These are phyloP conservation scores for Xerocomellus chrysenteron DNA, from an alignment of 768 basidiomycete genomes.

Conservation along the genomic window DNA sequence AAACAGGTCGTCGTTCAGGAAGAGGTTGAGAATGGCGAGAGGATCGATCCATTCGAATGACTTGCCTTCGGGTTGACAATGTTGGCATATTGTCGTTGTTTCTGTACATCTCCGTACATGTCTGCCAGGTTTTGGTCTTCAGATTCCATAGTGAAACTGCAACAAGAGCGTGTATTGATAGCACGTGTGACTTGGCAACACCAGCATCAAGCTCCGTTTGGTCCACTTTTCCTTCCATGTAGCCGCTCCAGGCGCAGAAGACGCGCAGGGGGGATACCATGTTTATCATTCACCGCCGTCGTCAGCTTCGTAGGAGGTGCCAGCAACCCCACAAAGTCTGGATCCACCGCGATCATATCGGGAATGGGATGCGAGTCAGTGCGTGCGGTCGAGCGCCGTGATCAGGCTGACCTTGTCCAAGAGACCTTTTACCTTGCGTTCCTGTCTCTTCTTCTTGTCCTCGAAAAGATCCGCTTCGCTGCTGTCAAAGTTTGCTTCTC, in stretches of 20 bases:
- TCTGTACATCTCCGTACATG: too few relatives aligned
- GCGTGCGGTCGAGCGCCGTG: background rate
- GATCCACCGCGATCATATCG: slow-evolving; percentile 85
- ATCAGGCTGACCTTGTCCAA: slow-evolving; percentile 74
- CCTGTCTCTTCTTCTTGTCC: slow-evolving; percentile 72
- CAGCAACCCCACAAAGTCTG: slow-evolving; percentile 71
- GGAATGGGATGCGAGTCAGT: slow-evolving; percentile 38
- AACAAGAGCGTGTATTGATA: too few relatives aligned
- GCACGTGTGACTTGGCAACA: too few relatives aligned
- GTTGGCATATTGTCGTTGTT: too few relatives aligned
- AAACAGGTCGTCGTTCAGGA: too few relatives aligned
- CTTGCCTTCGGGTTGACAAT: too few relatives aligned
- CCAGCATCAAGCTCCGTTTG: slow-evolving; percentile 51
- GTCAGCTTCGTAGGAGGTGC: slow-evolving; percentile 60
- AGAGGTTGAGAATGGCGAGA: too few relatives aligned
- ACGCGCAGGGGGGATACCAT: slow-evolving; percentile 62
- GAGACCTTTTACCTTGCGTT: slow-evolving; percentile 86
- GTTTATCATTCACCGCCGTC: slow-evolving; percentile 44
- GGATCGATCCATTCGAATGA: too few relatives aligned
- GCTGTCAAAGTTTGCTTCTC: slow-evolving; percentile 94
- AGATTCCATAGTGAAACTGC: too few relatives aligned
- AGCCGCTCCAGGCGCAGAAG: slow-evolving; percentile 66
- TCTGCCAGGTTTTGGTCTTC: too few relatives aligned
- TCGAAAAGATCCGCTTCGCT: slow-evolving; percentile 95
- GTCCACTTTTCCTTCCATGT: slow-evolving; percentile 71